Base-by-base conservation (phyloP, 1,284 basidiomycete genomes). In the Leccinum pachyderme region DNA sequence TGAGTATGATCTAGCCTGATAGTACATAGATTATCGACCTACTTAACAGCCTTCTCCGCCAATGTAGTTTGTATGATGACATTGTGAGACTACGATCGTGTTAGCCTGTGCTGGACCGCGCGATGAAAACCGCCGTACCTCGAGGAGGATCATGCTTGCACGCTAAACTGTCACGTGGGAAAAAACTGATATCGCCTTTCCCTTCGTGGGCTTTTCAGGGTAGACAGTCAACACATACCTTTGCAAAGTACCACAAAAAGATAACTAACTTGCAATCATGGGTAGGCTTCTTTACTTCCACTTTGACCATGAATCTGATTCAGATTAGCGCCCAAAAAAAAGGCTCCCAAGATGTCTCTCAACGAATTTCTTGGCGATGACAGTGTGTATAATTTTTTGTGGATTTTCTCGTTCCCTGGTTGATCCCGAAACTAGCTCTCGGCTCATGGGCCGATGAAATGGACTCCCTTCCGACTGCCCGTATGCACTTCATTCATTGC, bases 361-460 rank as follows among this genome's bases (percentile, higher is more conserved):
- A 87, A 86, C 74, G 91, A 90, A 74, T 97, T 97, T 79, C 82
- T 97, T 63, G 89, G 84, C 46, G 91, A 95, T 73, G 81, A 72
- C 63, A 70, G 93, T 93, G 63, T 72, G 87, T 75, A 59, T 51
- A 56, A 59, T 57, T 39, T 71, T 70, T 65, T 45, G 32, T 52
- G 35, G 29, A 31, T 39, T 33, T 37, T 27, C 11, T 22, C 28
- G 47, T 56, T 60, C 54, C 41, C n/a, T 50, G 59, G 61, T 54
- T 62, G 56, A 67, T 57, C 48, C 39, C 57, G 58, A 52, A 37
- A 59, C 5, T 39, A 92, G 90, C 84, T 57, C 75, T 91, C 53
- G 93, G 93, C 68, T 94, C 91, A 68, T 97, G 94, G 94, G 94
- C 95, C n/a, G 94, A 96, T 71, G 94, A 96, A 73, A 93, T 95